Conservation (phyloP, 2,329 filamentous ascomycete genomes). For the Gaeumannomyces sp. region DNA sequence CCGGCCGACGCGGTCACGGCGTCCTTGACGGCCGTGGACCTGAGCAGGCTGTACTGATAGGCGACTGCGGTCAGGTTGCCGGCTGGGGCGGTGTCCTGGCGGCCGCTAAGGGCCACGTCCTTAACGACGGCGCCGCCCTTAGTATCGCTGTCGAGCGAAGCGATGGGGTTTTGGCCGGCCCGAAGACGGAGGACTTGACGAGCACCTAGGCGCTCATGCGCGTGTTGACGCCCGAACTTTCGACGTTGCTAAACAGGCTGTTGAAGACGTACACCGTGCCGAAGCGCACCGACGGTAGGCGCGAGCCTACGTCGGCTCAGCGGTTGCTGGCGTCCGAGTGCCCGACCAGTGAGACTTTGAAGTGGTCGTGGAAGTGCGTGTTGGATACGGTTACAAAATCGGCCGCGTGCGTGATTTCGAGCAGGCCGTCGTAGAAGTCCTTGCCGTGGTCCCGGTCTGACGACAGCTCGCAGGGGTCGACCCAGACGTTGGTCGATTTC, state of each 20-base stretch:
- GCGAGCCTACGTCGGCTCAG: conserved; percentile 58
- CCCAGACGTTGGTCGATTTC: conserved; percentile 52
- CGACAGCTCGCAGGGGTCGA: conserved; percentile 62
- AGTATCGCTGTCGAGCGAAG: conserved; percentile 19
- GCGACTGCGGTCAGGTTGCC: conserved; percentile 44
- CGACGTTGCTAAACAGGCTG: conserved; percentile 42
- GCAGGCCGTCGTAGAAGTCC: conserved; percentile 63
- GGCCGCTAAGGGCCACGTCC: conserved; percentile 37
- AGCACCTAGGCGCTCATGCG: conserved; percentile 50
- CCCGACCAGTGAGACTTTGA: conserved; percentile 52
- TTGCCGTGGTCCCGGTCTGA: conserved; percentile 55
- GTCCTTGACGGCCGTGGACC: conserved; percentile 38
- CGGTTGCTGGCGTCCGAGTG: conserved; percentile 61
- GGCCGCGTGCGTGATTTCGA: conserved; percentile 56
- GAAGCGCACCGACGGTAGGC: conserved; percentile 57
- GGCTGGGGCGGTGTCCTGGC: conserved; percentile 39
- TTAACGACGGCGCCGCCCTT: conserved; percentile 34
- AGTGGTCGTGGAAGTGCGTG: conserved; percentile 41
- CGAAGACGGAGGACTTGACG: conserved; percentile 48
- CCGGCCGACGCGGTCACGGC: conserved; percentile 33
- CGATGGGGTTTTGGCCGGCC: conserved; percentile 28
- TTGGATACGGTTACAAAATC: conserved; percentile 52
- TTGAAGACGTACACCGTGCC: conserved; percentile 53
- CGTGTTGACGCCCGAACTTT: conserved; percentile 45
- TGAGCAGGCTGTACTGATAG: conserved; percentile 48